phyloP scores from a whole-genome alignment of 176 grass and related monocot genomes.

The Oryza nivara region DNA sequence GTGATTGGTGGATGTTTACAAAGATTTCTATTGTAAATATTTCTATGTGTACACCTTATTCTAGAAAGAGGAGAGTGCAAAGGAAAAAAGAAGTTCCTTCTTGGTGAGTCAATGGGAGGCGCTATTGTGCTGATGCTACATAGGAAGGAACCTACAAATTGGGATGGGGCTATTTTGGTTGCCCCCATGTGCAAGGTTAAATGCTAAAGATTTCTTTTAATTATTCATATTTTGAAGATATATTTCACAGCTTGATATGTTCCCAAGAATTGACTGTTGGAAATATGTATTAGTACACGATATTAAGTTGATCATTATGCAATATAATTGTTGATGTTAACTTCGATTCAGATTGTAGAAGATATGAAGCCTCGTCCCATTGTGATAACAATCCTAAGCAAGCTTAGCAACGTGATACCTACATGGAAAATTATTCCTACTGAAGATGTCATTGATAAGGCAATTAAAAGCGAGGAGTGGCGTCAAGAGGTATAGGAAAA shows the following conservation, averaged over 20 bases:
- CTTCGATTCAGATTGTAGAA: conserved; percentile 59
- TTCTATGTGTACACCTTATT: neutral
- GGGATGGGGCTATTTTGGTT: conserved; percentile 72
- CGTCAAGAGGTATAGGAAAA: conserved; percentile 56
- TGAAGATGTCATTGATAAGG: conserved; percentile 58
- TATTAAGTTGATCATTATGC: neutral
- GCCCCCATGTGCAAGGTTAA: conserved; percentile 89
- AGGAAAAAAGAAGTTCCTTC: conserved; percentile 49
- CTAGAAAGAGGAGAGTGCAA: conserved; percentile 55
- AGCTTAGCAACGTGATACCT: conserved; percentile 54
- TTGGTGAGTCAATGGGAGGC: conserved; percentile 85
- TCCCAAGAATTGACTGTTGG: neutral
- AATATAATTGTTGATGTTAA: neutral
- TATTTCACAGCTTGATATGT: neutral
- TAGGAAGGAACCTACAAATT: conserved; percentile 61
- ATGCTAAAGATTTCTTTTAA: neutral
- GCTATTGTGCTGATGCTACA: conserved; percentile 68
- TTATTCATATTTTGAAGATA: neutral
- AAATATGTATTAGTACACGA: neutral
- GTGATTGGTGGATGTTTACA: neutral
- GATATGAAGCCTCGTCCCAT: conserved; percentile 66
- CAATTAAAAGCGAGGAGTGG: conserved; percentile 52
- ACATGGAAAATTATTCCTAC: conserved; percentile 71
- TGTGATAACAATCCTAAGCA: conserved; percentile 50
- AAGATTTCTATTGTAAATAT: neutral